Evolutionary conservation across 2,329 filamentous ascomycete genomes (phyloP).

Genomic region (Arthroderma uncinatum): DNA sequence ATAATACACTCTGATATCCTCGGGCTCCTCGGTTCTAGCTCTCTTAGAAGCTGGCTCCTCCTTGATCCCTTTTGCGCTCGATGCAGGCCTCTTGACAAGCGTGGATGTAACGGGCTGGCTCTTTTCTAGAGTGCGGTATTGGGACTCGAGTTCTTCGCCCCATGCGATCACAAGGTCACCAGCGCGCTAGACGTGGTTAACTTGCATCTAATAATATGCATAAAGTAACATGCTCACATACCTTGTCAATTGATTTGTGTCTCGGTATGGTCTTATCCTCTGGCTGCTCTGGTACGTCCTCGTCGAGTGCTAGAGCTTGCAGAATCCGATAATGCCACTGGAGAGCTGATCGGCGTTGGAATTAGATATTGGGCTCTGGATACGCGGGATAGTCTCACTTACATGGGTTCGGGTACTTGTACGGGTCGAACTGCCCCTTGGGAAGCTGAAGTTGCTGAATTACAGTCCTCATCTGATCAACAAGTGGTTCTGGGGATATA

Average conservation of each 20-base stretch:
- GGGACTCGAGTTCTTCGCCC: conserved; percentile 55
- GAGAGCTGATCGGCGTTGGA: conserved; percentile 40
- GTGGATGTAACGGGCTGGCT: conserved; percentile 34
- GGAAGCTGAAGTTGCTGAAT: conserved; percentile 82
- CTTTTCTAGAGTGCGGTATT: conserved; percentile 38
- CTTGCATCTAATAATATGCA: not conserved
- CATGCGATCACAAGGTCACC: conserved; percentile 70
- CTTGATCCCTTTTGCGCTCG: conserved; percentile 18
- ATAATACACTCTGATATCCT: conserved; percentile 32
- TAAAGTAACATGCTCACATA: conserved; percentile 16
- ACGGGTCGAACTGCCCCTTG: conserved; percentile 70
- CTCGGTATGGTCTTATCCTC: conserved; percentile 76
- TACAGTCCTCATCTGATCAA: conserved; percentile 70
- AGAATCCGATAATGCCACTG: conserved; percentile 97
- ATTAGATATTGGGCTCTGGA: not conserved
- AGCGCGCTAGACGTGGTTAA: conserved; percentile 42
- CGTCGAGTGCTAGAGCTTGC: conserved; percentile 80
- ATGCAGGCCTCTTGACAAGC: conserved; percentile 37
- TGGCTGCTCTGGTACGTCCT: conserved; percentile 65
- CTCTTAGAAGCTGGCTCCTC: conserved; percentile 33
- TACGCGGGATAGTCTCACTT: conserved; percentile 13
- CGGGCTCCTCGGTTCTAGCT: conserved; percentile 35
- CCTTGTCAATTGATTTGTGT: conserved; percentile 76
- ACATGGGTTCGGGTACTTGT: conserved; percentile 76
- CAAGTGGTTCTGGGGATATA: conserved; percentile 56